Evolutionary conservation across 2,329 filamentous ascomycete species (phyloP), one percentile per base, ranked within the genome.

Genomic region (Clonostachys byssicola): DNA sequence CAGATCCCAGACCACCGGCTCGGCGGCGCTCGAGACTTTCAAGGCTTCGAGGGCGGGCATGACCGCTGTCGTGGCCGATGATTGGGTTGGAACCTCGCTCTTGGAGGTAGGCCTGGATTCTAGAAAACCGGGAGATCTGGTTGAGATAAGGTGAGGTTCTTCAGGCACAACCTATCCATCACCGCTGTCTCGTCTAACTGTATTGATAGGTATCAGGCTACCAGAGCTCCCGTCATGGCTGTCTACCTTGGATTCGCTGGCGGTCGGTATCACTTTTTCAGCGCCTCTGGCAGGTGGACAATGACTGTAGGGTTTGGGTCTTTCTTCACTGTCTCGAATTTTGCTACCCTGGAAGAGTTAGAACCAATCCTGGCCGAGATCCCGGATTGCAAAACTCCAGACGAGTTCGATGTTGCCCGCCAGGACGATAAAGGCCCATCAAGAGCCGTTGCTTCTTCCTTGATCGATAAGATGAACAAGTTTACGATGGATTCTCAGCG

Each of bases 221-320:
- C 8, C 23, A 30, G n/a, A 12, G 8, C 6, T 12, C 9, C 35
- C 61, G 51, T 78, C 14, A 64, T 83, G 41, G 79, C 71, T 12
- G 58, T 83, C 41, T 80, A 75, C 52, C 63, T 83, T 8, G 78
- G 78, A 13, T 70, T 64, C 46, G 70, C 77, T 52, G 70, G 74
- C 38, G 71, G 71, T 16, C 64, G 72, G 40, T 67, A 79, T 52
- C 77, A 81, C 57, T 80, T 75, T 57, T 81, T 80, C 58, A 72
- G 74, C 33, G 69, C 60, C 52, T 73, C 68, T 14, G 79, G 78
- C 51, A 73, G 72, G 64, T 74, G 79, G 57, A 56, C 73, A 14
- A 68, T 69, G 9, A 69, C 66, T 45, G 48, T 68, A 36, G 64
- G 64, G 14, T 60, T 76, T 33, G 66, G 61, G 40, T 67, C 75